A percentile compares a stretch with the other conserved stretches of the same genome.
Evolutionary conservation across 2,329 filamentous ascomycete species (phyloP).

Genomic region (Mariannaea sp.): DNA sequence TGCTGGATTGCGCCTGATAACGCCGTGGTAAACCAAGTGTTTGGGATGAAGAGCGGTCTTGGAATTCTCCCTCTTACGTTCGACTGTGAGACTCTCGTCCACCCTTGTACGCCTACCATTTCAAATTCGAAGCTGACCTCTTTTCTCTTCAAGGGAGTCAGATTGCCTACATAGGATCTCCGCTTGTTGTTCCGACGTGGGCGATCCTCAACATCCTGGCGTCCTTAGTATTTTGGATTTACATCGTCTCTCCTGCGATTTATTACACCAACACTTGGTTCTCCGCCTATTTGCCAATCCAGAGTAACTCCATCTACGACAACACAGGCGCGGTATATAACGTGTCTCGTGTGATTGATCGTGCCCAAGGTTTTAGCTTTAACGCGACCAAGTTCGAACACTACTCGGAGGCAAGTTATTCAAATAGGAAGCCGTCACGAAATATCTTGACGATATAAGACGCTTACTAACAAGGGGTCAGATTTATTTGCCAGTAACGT

Average conservation of each 20-base stretch:
- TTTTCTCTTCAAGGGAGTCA: too few relatives aligned
- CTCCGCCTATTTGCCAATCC: constrained; percentile 57
- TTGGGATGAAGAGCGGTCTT: constrained; percentile 58
- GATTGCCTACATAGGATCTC: constrained; percentile 1
- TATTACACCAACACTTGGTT: constrained; percentile 56
- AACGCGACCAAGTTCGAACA: constrained; percentile 56
- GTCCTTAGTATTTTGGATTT: constrained; percentile 52
- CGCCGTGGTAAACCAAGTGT: constrained; percentile 57
- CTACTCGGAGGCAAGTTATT: constrained; percentile 56
- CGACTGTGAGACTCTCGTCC: constrained; percentile 44
- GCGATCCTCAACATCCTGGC: background rate
- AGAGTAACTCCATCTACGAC: constrained; percentile 58
- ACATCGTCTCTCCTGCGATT: constrained; percentile 49
- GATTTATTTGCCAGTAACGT: constrained; percentile 51
- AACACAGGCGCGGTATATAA: constrained; percentile 57
- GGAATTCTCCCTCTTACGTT: constrained; percentile 59
- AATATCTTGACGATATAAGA: constrained; percentile 45
- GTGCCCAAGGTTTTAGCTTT: too few relatives aligned
- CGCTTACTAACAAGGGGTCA: too few relatives aligned
- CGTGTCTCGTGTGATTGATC: constrained; percentile 53
- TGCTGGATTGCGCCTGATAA: constrained; percentile 53
- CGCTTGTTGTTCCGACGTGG: constrained; percentile 8
- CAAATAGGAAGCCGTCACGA: too few relatives aligned
- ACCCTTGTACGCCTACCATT: too few relatives aligned
- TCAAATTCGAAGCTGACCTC: too few relatives aligned